A percentile compares a stretch with the other conserved stretches of the same genome.
These are phyloP conservation scores for Cavenderia fasciculata DNA, from an alignment of 78 protist genomes.

Conservation along the genomic window DNA sequence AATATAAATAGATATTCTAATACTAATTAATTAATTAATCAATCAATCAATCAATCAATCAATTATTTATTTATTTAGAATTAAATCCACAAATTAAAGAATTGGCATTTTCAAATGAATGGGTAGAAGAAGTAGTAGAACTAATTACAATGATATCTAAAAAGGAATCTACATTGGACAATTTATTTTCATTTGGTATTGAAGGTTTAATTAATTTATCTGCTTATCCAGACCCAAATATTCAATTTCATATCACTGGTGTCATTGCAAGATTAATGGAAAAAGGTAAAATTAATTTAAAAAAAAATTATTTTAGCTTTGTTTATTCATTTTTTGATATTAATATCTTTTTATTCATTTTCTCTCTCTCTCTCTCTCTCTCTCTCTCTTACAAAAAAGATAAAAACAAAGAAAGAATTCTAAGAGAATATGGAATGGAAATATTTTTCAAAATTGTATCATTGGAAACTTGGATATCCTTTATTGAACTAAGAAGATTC, in stretches of 20 bases:
- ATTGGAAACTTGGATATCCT: slow-evolving; percentile 53
- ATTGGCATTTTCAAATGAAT: slow-evolving; percentile 74
- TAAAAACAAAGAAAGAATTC: slow-evolving; percentile 56
- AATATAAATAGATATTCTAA: neutral
- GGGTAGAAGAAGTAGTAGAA: slow-evolving; percentile 60
- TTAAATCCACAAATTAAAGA: slow-evolving; percentile 59
- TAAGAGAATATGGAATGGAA: slow-evolving; percentile 51
- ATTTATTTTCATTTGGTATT: slow-evolving; percentile 61
- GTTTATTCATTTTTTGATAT: neutral
- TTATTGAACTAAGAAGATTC: slow-evolving; percentile 41
- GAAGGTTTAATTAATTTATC: slow-evolving; percentile 51
- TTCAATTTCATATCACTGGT: slow-evolving; percentile 57
- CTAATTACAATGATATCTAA: slow-evolving; percentile 44
- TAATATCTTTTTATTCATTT: neutral
- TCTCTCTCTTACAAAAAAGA: slow-evolving; percentile 4
- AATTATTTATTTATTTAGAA: neutral
- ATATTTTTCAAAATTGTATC: slow-evolving; percentile 47
- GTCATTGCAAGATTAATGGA: slow-evolving; percentile 34
- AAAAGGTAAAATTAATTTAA: neutral
- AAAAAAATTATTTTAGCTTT: neutral
- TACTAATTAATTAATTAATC: too few relatives aligned
- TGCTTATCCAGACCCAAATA: slow-evolving; percentile 67
- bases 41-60: too few relatives aligned
- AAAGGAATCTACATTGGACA: slow-evolving; percentile 38
- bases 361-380: neutral